Conservation (phyloP, 1,284 basidiomycete species). For the Sanghuangporus baumii region DNA sequence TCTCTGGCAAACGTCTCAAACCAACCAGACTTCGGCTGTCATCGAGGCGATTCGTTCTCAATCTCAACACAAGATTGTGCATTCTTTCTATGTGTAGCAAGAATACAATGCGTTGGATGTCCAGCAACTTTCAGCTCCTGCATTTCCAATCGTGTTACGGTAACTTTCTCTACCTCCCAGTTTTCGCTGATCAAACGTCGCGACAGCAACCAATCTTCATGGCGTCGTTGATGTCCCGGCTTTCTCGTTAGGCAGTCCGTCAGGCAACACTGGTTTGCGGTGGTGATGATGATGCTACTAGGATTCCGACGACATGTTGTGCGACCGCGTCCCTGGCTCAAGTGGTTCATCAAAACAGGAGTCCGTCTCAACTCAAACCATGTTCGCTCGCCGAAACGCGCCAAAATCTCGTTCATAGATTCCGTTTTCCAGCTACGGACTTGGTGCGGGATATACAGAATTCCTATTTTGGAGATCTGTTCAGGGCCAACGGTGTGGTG, state of each 20-base stretch:
- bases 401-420: neutral
- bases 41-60: neutral
- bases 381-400: conserved; percentile 1
- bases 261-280: neutral
- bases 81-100: neutral
- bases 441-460: neutral
- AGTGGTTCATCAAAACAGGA: neutral
- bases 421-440: neutral
- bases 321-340: neutral
- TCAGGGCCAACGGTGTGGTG: conserved; percentile 6
- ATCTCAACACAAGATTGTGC: neutral
- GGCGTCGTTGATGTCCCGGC: neutral
- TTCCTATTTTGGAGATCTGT: neutral
- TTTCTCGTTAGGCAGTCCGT: neutral
- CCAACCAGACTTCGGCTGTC: neutral
- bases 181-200: neutral
- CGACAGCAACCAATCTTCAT: neutral
- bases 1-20: neutral
- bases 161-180: neutral
- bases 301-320: conserved; percentile 4
- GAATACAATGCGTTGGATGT: neutral
- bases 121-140: neutral
- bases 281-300: conserved; percentile 2
- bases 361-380: conserved; percentile 7
- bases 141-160: neutral